Conservation (phyloP, 805 yeast genomes). For the Ogataea ganodermae region DNA sequence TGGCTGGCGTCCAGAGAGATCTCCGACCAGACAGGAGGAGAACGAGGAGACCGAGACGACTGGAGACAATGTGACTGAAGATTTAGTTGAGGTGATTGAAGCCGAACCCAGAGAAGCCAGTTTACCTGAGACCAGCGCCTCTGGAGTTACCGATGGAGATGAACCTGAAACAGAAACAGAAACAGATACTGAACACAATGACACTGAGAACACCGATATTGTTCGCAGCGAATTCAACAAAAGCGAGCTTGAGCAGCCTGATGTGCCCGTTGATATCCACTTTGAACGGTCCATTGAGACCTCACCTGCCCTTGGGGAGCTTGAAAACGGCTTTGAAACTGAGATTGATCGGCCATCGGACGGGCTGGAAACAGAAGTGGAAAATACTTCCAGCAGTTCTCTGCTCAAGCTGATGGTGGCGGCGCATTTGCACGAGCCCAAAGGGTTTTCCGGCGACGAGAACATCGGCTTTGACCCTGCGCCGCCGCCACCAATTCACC, state of each 20-base stretch:
- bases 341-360: slow-evolving; percentile 1
- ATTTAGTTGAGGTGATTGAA: no score
- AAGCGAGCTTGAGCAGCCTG: no score
- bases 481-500: slow-evolving; percentile 7
- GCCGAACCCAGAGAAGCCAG: no score
- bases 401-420: not conserved
- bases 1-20: slow-evolving; percentile 10
- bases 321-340: not conserved
- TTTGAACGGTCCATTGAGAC: not conserved
- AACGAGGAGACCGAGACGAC: no score
- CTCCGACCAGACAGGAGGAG: not conserved
- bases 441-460: not conserved
- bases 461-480: not conserved
- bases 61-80: not conserved
- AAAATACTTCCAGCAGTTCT: slow-evolving; percentile 4
- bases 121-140: no score
- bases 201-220: not conserved
- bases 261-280: no score
- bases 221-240: not conserved
- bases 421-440: not conserved
- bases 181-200: no score
- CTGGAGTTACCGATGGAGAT: no score
- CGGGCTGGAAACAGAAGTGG: slow-evolving; percentile 2
- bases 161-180: no score
- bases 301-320: not conserved